Percentiles rank a stretch among this genome's conserved stretches.
Evolutionary conservation across 2,329 filamentous ascomycete genomes (phyloP).

Genomic region (Mariannaea elegans): DNA sequence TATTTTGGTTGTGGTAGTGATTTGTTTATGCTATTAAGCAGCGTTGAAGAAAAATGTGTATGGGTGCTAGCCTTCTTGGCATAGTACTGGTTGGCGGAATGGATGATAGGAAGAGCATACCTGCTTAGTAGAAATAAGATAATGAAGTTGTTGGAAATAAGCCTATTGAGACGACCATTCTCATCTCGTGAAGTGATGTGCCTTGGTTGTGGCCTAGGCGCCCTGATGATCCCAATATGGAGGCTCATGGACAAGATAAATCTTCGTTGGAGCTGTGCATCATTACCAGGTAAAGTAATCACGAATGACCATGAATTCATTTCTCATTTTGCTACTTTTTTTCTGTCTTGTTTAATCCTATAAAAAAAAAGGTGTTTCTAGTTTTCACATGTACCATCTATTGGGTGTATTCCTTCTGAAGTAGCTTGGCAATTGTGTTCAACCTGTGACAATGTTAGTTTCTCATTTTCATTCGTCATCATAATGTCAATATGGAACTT

Average conservation of each 20-base stretch:
- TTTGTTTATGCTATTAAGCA: constrained; percentile 30
- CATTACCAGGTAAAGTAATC: no score
- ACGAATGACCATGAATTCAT: neutral
- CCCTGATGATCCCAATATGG: no score
- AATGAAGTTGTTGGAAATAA: constrained; percentile 27
- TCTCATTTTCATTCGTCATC: neutral
- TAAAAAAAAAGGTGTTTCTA: constrained; percentile 13
- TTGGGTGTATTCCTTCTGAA: constrained; percentile 69
- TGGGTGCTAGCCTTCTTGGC: constrained; percentile 24
- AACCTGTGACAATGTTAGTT: constrained; percentile 51
- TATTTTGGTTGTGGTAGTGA: constrained; percentile 29
- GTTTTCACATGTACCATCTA: constrained; percentile 35
- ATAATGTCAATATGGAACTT: constrained; percentile 42
- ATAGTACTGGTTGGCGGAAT: constrained; percentile 27
- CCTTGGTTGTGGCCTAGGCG: no score
- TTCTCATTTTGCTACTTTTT: constrained; percentile 11
- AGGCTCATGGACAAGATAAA: no score
- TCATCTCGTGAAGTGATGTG: no score
- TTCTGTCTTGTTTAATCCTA: constrained; percentile 20
- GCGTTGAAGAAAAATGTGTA: constrained; percentile 33
- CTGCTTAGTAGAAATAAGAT: constrained; percentile 39
- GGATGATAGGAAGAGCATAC: constrained; percentile 29
- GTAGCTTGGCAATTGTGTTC: constrained; percentile 70
- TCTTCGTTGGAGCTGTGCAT: no score
- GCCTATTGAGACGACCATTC: neutral